Percentiles rank a stretch among this genome's conserved stretches.
Evolutionary conservation across 2,329 filamentous ascomycete species (phyloP).

Genomic region (Colletotrichum noveboracense): DNA sequence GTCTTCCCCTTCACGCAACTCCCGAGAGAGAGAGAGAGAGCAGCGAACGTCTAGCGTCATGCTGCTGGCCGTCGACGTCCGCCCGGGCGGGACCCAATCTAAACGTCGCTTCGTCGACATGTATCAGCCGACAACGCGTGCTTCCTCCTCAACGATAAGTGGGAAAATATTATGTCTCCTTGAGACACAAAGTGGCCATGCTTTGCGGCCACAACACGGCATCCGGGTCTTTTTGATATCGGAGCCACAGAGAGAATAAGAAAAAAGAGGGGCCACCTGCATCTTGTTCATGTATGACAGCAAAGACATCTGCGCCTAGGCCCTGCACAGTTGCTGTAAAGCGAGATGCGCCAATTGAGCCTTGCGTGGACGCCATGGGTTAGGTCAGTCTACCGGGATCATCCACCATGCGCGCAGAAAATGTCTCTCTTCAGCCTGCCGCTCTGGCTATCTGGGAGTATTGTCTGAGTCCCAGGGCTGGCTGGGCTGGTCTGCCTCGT

Average conservation of each 20-base stretch:
- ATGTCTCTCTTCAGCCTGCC: neutral
- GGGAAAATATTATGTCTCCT: neutral
- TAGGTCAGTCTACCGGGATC: slow-evolving; percentile 8
- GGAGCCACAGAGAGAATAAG: neutral
- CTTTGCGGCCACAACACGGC: neutral
- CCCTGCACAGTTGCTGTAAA: slow-evolving; percentile 7
- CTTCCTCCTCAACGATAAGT: neutral
- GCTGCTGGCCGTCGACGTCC: neutral
- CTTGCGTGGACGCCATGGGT: slow-evolving; percentile 9
- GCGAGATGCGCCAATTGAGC: slow-evolving; percentile 22
- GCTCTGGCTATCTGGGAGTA: neutral
- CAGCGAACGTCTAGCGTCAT: neutral
- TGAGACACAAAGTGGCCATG: neutral
- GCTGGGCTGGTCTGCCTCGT: slow-evolving; percentile 4
- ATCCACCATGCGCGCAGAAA: slow-evolving; percentile 5
- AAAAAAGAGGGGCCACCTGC: neutral
- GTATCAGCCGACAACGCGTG: neutral
- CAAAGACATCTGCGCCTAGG: slow-evolving; percentile 18
- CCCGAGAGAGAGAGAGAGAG: neutral
- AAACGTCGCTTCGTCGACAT: neutral
- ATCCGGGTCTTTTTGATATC: slow-evolving; percentile 1
- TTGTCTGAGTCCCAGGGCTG: neutral
- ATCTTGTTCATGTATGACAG: slow-evolving; percentile 16
- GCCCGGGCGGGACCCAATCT: slow-evolving; percentile 1
- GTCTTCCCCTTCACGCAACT: neutral